phyloP scores from a whole-genome alignment of 164 flowering plant genomes.

The Berberis thunbergii region DNA sequence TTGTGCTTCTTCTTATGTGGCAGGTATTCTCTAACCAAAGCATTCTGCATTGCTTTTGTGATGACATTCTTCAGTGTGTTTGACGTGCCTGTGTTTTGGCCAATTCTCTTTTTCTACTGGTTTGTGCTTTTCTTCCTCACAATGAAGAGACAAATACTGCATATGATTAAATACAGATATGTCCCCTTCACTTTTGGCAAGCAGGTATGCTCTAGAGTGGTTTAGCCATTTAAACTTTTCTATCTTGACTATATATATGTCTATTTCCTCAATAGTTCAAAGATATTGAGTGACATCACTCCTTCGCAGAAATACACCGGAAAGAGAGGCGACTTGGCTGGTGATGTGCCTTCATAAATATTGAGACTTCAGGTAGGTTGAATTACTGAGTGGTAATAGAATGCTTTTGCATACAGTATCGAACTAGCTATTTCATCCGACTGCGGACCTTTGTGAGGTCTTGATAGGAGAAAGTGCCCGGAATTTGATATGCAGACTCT shows the following conservation, averaged over 20 bases:
- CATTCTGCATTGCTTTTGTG: constrained; percentile 69
- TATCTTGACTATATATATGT: neutral
- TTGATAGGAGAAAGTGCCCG: neutral
- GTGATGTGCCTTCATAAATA: constrained; percentile 11
- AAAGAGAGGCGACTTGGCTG: constrained; percentile 18
- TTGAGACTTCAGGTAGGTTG: constrained; percentile 12
- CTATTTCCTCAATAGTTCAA: neutral
- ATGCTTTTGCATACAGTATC: neutral
- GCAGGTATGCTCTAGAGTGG: constrained; percentile 35
- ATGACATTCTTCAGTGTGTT: constrained; percentile 70
- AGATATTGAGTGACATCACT: neutral
- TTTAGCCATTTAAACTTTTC: neutral
- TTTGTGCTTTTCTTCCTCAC: constrained; percentile 56
- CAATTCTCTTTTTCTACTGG: constrained; percentile 84
- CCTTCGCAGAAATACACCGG: constrained; percentile 24
- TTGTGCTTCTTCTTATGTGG: neutral
- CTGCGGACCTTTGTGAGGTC: constrained; percentile 2
- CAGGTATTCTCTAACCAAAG: constrained; percentile 73
- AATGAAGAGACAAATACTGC: constrained; percentile 73
- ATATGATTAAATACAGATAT: constrained; percentile 84
- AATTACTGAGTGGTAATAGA: neutral
- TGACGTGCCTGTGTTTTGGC: constrained; percentile 94
- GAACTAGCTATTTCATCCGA: neutral
- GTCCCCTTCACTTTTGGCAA: constrained; percentile 76
- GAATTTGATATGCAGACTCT: neutral